Conservation (phyloP, 176 grass and related monocot genomes). For the Phyllostachys edulis region DNA sequence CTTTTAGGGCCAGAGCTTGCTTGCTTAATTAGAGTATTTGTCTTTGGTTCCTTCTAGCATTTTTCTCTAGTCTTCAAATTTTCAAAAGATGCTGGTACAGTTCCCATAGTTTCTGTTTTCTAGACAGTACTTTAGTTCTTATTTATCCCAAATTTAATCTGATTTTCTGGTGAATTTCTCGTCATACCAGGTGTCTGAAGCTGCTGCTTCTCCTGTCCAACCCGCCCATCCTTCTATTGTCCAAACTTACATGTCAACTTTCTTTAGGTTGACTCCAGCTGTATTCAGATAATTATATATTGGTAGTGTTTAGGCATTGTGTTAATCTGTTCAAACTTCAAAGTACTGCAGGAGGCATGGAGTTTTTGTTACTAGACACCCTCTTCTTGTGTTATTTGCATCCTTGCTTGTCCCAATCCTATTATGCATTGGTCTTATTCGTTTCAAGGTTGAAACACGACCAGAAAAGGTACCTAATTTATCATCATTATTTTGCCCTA, state of each 20-base stretch:
- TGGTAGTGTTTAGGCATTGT: conserved; percentile 27
- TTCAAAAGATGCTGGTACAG: background rate
- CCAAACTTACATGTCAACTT: conserved; percentile 82
- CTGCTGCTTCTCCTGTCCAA: conserved; percentile 36
- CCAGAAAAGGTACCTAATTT: conserved; percentile 75
- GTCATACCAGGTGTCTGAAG: conserved; percentile 44
- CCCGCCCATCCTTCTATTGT: conserved; percentile 55
- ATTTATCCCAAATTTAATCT: conserved; percentile 8
- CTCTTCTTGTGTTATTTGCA: conserved; percentile 70
- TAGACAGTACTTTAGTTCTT: background rate
- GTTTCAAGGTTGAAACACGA: conserved; percentile 88
- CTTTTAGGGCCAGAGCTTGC: background rate
- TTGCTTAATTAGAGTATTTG: conserved; percentile 28
- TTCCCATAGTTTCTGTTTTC: conserved; percentile 14
- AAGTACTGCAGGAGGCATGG: conserved; percentile 80
- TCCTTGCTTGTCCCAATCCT: conserved; percentile 83
- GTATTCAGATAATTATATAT: conserved; percentile 28
- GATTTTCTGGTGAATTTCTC: conserved; percentile 31
- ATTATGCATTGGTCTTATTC: conserved; percentile 75
- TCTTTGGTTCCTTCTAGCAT: conserved; percentile 25
- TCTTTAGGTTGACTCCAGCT: conserved; percentile 72
- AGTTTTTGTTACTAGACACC: conserved; percentile 68
- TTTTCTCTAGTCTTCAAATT: conserved; percentile 6
- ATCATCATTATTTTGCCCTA: background rate
- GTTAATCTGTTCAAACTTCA: conserved; percentile 32